Percentiles rank a stretch among this genome's conserved stretches.
Evolutionary conservation across 148 eudicot genomes (phyloP).

Genomic region (Heliosperma pusillum): DNA sequence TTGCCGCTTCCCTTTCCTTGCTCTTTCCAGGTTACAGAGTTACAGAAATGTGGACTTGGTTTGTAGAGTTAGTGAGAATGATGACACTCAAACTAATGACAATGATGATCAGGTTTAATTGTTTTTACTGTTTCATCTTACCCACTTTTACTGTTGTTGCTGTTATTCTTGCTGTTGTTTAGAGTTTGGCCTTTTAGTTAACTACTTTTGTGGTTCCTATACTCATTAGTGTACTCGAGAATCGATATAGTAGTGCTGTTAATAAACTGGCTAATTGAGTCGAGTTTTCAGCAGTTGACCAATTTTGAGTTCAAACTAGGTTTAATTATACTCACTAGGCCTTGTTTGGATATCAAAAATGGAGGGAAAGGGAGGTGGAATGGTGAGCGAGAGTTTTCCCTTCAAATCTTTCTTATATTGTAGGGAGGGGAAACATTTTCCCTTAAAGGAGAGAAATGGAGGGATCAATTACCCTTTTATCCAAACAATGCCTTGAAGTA

Average conservation of each 20-base stretch:
- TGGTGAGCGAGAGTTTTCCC: too few relatives aligned
- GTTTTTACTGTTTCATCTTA: too few relatives aligned
- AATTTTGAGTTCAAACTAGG: neutral
- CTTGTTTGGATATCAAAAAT: too few relatives aligned
- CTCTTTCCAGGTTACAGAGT: constrained; percentile 38
- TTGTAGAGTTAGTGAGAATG: constrained; percentile 55
- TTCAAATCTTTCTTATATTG: too few relatives aligned
- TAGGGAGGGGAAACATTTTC: too few relatives aligned
- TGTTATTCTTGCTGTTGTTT: neutral
- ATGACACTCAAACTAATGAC: constrained; percentile 50
- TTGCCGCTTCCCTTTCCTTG: constrained; percentile 19
- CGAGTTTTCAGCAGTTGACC: neutral
- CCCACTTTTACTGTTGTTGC: too few relatives aligned
- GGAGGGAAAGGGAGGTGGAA: too few relatives aligned
- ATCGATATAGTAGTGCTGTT: neutral
- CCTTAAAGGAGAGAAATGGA: too few relatives aligned
- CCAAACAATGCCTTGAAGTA: too few relatives aligned
- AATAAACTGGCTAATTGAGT: neutral
- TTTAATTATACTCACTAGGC: neutral
- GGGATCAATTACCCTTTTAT: too few relatives aligned
- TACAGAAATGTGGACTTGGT: constrained; percentile 38
- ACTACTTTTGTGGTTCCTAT: neutral
- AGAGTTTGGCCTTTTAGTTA: neutral
- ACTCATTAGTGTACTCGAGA: neutral
- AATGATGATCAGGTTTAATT: constrained; percentile 50